Evolutionary conservation across 139 green algal species (phyloP).

Genomic region (Tetradesmus obliquus): DNA sequence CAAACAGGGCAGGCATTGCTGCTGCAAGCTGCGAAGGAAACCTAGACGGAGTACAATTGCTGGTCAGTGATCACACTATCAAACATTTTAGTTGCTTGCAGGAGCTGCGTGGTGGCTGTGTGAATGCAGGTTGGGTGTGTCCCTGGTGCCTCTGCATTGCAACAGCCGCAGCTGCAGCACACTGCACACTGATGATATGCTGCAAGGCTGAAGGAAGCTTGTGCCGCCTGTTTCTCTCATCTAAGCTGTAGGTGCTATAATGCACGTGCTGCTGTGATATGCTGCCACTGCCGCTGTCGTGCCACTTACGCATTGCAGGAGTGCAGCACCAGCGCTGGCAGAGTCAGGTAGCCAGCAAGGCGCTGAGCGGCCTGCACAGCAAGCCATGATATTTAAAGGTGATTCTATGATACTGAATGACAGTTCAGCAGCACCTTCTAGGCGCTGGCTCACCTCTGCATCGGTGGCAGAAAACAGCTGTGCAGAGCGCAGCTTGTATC

Average conservation of each 20-base stretch:
- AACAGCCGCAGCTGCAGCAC: neutral
- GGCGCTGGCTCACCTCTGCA: conserved; percentile 43
- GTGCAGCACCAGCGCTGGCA: conserved; percentile 56
- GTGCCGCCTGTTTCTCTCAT: no score
- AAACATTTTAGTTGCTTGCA: no score
- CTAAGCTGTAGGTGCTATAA: neutral
- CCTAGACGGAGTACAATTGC: no score
- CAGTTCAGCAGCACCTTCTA: neutral
- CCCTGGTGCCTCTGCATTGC: neutral
- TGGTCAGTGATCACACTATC: no score
- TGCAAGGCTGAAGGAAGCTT: no score
- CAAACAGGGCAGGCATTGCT: no score
- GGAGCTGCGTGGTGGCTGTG: no score
- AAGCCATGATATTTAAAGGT: neutral
- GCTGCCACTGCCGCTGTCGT: neutral
- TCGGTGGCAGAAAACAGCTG: conserved; percentile 48
- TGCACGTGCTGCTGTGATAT: neutral
- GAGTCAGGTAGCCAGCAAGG: conserved; percentile 49
- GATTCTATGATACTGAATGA: neutral
- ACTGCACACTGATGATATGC: no score
- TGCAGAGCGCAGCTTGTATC: conserved; percentile 48
- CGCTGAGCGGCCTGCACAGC: conserved; percentile 33
- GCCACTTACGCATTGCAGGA: conserved; percentile 39
- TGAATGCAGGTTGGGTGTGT: no score
- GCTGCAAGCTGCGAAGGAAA: no score